Evolutionary conservation across 768 basidiomycete genomes (phyloP).

Genomic region (Podaxis carcinomalis): DNA sequence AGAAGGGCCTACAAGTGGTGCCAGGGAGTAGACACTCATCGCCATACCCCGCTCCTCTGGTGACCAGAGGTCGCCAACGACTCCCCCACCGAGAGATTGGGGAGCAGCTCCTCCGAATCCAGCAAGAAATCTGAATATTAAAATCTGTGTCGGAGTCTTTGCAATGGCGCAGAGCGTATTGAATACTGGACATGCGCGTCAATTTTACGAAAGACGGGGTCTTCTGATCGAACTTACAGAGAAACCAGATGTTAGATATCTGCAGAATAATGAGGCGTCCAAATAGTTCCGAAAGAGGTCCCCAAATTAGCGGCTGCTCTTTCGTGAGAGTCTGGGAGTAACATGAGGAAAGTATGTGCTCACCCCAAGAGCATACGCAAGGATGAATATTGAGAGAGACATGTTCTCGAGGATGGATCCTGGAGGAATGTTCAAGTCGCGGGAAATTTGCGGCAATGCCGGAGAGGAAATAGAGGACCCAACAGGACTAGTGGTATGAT

Average conservation of each 20-base stretch:
- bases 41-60: conserved; percentile 51
- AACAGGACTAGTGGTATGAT: conserved; percentile 21
- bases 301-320: conserved; percentile 31
- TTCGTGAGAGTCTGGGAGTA: background rate
- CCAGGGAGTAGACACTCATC: conserved; percentile 48
- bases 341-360: conserved; percentile 12
- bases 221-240: conserved; percentile 34
- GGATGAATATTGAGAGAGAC: conserved; percentile 38
- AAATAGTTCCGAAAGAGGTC: conserved; percentile 34
- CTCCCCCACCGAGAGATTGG: conserved; percentile 55
- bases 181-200: conserved; percentile 27
- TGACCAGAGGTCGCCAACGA: conserved; percentile 48
- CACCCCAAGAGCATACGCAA: conserved; percentile 33
- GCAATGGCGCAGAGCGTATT: conserved; percentile 49
- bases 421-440: conserved; percentile 21
- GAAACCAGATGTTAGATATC: conserved; percentile 52
- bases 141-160: conserved; percentile 44
- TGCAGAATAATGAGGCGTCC: conserved; percentile 48
- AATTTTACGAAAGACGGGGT: background rate
- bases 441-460: conserved; percentile 23
- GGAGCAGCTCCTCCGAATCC: conserved; percentile 66
- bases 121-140: conserved; percentile 58
- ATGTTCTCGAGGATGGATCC: conserved; percentile 33
- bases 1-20: conserved; percentile 44
- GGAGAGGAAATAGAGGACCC: conserved; percentile 29